These are phyloP conservation scores for Ganoderma lucidum DNA, from an alignment of 1,284 basidiomycete species.

Conservation along the genomic window DNA sequence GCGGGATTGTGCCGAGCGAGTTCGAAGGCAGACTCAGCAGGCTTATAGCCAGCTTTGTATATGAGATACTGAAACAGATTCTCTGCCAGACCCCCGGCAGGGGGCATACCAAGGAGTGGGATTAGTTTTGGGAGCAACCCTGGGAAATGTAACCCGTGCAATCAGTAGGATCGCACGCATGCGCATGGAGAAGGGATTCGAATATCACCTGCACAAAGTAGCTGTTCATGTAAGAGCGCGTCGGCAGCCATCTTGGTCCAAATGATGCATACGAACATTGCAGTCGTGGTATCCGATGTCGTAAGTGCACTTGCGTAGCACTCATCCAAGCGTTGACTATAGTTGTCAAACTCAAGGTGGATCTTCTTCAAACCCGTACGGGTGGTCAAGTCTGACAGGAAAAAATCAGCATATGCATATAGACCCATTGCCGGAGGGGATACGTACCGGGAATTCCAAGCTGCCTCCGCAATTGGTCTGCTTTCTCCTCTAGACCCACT, in stretches of 20 bases:
- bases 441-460: neutral
- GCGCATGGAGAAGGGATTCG: neutral
- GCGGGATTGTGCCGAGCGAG: neutral
- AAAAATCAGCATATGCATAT: neutral
- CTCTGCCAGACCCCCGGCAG: neutral
- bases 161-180: neutral
- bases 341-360: neutral
- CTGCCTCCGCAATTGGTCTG: neutral
- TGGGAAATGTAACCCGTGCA: neutral
- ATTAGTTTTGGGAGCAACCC: neutral
- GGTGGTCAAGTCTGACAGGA: neutral
- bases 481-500: neutral
- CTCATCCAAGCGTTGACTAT: conserved; percentile 1
- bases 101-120: neutral
- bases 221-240: neutral
- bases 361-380: neutral
- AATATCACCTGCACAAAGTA: neutral
- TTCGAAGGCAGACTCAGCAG: neutral
- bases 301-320: conserved; percentile 1
- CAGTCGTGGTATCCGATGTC: neutral
- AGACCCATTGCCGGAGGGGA: neutral
- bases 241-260: conserved; percentile 1
- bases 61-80: neutral
- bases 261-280: neutral
- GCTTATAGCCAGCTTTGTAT: neutral